These are phyloP conservation scores for Populus euphratica DNA, from an alignment of 345 rosid genomes.

Conservation along the genomic window DNA sequence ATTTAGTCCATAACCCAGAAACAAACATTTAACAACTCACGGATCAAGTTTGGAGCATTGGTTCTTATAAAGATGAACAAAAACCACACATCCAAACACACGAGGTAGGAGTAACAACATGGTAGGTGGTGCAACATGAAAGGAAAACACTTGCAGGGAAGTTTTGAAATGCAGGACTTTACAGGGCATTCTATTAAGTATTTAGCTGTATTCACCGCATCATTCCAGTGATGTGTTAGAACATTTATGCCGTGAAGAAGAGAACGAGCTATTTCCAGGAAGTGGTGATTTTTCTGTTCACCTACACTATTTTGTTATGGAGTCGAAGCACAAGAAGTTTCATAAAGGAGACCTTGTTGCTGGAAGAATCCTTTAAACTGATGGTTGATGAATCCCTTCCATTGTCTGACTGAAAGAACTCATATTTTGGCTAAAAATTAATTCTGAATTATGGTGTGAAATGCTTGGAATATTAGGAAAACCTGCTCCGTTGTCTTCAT, in stretches of 20 bases:
- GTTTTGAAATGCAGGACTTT: not conserved
- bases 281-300: not conserved
- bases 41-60: not conserved
- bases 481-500: constrained; percentile 2
- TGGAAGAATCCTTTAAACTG: not conserved
- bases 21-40: not conserved
- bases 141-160: not conserved
- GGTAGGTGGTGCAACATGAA: not conserved
- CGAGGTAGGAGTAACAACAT: not conserved
- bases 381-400: not conserved
- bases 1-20: not conserved
- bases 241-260: not conserved
- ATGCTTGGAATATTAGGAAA: not conserved
- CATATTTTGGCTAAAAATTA: not conserved
- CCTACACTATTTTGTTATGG: not conserved
- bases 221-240: not conserved
- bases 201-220: not conserved
- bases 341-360: not conserved
- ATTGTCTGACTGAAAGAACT: not conserved
- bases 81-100: not conserved
- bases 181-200: not conserved
- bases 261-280: not conserved
- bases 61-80: not conserved
- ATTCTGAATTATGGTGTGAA: not conserved
- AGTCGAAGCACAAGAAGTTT: not conserved